These are phyloP conservation scores for Microcos paniculata DNA, from an alignment of 345 rosid genomes.

Conservation along the genomic window DNA sequence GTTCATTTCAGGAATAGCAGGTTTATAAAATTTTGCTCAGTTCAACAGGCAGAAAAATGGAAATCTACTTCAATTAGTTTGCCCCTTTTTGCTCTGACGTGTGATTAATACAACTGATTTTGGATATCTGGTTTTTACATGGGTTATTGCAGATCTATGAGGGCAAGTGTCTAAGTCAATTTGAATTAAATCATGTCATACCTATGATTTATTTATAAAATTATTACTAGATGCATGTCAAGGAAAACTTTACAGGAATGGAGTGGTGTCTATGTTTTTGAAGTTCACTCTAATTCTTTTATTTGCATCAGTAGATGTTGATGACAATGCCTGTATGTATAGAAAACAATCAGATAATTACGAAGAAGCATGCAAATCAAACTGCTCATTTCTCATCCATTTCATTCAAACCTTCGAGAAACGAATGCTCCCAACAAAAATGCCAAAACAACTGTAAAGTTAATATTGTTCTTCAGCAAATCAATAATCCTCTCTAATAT, in stretches of 20 bases:
- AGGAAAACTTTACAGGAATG: background rate
- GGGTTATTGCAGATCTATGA: background rate
- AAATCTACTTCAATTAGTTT: background rate
- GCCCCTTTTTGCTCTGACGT: background rate
- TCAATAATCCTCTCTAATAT: slow-evolving; percentile 16
- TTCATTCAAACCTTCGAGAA: background rate
- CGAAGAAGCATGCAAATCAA: background rate
- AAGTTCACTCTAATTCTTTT: background rate
- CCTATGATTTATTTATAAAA: background rate
- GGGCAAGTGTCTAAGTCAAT: background rate
- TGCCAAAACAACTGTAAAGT: slow-evolving; percentile 35
- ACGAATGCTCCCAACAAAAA: slow-evolving; percentile 38
- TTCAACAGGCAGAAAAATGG: background rate
- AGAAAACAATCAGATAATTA: background rate
- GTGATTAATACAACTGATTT: background rate
- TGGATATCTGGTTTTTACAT: background rate
- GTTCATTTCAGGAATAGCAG: background rate
- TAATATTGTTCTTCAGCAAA: slow-evolving; percentile 27
- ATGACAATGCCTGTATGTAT: background rate
- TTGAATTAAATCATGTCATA: background rate
- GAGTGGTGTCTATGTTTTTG: background rate
- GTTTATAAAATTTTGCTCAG: background rate
- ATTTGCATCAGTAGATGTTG: background rate
- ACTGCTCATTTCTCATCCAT: background rate
- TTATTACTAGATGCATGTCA: background rate